Percentiles rank a stretch among this genome's conserved stretches.
phyloP scores from a whole-genome alignment of 306 rosid species.

The Potentilla sterilis region DNA sequence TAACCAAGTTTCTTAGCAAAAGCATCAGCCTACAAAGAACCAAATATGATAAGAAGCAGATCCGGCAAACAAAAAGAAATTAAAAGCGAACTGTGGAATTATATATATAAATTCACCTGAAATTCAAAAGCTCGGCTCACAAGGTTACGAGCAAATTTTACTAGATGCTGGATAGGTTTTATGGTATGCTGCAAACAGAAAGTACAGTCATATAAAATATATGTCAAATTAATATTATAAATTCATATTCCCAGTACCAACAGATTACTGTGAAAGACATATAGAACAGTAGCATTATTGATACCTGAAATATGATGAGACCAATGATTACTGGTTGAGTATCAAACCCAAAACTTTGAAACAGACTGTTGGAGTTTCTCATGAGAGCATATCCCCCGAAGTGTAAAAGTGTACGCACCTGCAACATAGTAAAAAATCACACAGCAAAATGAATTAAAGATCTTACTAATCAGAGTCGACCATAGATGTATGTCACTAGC shows the following conservation, averaged over 20 bases:
- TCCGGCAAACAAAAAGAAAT: background rate
- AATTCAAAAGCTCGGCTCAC: slow-evolving; percentile 88
- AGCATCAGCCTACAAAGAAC: slow-evolving; percentile 68
- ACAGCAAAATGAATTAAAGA: background rate
- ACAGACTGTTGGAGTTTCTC: slow-evolving; percentile 76
- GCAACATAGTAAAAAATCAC: slow-evolving; percentile 22
- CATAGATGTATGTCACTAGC: too few species aligned
- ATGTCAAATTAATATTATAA: background rate
- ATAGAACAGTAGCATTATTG: background rate
- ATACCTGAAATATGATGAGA: slow-evolving; percentile 85
- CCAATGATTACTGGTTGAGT: slow-evolving; percentile 90
- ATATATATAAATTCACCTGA: slow-evolving; percentile 47
- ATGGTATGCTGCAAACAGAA: slow-evolving; percentile 69
- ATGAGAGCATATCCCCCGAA: slow-evolving; percentile 93
- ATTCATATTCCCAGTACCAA: background rate
- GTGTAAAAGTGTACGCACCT: slow-evolving; percentile 81
- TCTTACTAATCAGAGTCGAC: background rate
- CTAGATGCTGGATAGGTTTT: slow-evolving; percentile 75
- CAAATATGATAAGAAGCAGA: background rate
- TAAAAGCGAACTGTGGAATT: background rate
- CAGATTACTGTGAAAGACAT: background rate
- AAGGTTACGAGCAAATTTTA: slow-evolving; percentile 80
- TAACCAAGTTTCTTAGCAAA: slow-evolving; percentile 88
- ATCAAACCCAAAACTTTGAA: slow-evolving; percentile 86
- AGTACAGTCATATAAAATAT: slow-evolving; percentile 8